Evolutionary conservation across 768 basidiomycete species (phyloP).

Genomic region (Boletus eberwhitei): DNA sequence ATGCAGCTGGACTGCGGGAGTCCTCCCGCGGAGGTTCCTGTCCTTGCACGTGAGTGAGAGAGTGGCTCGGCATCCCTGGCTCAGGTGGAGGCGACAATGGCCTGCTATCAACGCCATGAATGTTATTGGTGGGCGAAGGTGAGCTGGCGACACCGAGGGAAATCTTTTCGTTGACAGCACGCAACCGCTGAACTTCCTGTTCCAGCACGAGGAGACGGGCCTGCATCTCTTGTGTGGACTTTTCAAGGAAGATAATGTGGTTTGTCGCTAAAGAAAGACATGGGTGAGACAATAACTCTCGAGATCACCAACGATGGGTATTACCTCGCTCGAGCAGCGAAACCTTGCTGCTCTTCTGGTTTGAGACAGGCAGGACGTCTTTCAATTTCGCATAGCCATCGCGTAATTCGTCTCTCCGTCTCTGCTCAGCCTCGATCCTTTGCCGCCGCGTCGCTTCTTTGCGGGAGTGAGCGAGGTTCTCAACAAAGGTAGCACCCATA

Average conservation of each 20-base stretch:
- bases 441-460: slow-evolving; percentile 84
- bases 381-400: slow-evolving; percentile 88
- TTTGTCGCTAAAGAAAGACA: slow-evolving; percentile 56
- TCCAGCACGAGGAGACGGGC: slow-evolving; percentile 64
- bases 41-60: slow-evolving; percentile 53
- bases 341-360: slow-evolving; percentile 90
- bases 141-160: slow-evolving; percentile 59
- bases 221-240: slow-evolving; percentile 67
- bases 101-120: slow-evolving; percentile 40
- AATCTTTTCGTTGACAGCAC: slow-evolving; percentile 80
- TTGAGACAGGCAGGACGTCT: slow-evolving; percentile 81
- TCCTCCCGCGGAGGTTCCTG: slow-evolving; percentile 64
- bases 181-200: slow-evolving; percentile 65
- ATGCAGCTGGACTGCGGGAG: slow-evolving; percentile 42
- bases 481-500: slow-evolving; percentile 65
- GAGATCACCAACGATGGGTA: slow-evolving; percentile 20
- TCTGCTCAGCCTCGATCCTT: slow-evolving; percentile 87
- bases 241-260: slow-evolving; percentile 72
- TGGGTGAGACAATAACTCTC: slow-evolving; percentile 10
- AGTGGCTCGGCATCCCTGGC: slow-evolving; percentile 41
- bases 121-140: slow-evolving; percentile 50
- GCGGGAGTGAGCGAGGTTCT: slow-evolving; percentile 71
- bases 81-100: slow-evolving; percentile 69
- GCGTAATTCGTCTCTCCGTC: slow-evolving; percentile 82
- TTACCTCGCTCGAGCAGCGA: slow-evolving; percentile 83